These are phyloP conservation scores for Tephrocybe sp. DNA, from an alignment of 768 basidiomycete species.

Conservation along the genomic window DNA sequence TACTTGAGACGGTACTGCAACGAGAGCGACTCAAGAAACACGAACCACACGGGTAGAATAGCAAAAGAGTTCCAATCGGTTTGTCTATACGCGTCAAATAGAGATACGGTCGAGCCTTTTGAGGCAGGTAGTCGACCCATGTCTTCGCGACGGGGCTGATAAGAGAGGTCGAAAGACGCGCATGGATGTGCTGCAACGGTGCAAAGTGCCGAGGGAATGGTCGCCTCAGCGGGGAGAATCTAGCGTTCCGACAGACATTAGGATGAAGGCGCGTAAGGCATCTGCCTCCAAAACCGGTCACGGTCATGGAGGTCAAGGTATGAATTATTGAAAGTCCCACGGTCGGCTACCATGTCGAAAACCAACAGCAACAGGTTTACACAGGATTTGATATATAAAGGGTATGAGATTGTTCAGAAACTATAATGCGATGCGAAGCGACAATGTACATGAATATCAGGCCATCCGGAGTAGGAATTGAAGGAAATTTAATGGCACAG, in stretches of 20 bases:
- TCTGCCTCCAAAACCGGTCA: constrained; percentile 10
- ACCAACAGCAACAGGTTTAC: too few relatives aligned
- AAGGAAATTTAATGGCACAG: constrained; percentile 9
- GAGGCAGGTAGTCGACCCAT: constrained; percentile 72
- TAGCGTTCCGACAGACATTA: neutral
- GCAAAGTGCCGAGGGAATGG: neutral
- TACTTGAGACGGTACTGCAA: neutral
- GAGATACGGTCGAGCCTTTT: constrained; percentile 70
- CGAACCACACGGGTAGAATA: constrained; percentile 94
- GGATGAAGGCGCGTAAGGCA: constrained; percentile 14
- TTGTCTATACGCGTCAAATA: constrained; percentile 91
- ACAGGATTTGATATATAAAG: constrained; percentile 4
- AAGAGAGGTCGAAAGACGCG: constrained; percentile 14
- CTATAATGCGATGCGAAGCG: constrained; percentile 14
- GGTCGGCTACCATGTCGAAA: too few relatives aligned
- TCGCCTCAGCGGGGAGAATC: neutral
- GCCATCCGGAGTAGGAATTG: constrained; percentile 2
- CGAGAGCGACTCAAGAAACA: constrained; percentile 16
- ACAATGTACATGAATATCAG: constrained; percentile 14
- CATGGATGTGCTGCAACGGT: neutral
- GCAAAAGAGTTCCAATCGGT: constrained; percentile 88
- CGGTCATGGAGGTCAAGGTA: neutral
- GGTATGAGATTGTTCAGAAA: constrained; percentile 16
- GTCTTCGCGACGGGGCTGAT: constrained; percentile 24
- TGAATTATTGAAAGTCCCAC: neutral